Evolutionary conservation across 208 protist species (phyloP).

Genomic region (Leishmania turanica): DNA sequence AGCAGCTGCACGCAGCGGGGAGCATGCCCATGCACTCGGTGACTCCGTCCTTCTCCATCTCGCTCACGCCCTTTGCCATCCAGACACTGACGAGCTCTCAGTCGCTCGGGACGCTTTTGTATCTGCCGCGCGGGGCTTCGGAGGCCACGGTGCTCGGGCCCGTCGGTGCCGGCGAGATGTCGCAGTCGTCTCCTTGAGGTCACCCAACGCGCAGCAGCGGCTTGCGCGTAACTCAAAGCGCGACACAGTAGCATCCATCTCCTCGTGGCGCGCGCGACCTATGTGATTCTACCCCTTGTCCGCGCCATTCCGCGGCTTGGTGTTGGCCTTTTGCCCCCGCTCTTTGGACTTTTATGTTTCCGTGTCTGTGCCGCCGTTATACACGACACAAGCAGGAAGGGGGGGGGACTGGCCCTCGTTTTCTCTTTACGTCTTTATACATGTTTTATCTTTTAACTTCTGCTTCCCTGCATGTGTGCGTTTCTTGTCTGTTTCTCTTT

Average conservation of each 20-base stretch:
- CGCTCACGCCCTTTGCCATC: constrained; percentile 23
- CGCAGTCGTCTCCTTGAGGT: not conserved
- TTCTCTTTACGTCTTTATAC: no score
- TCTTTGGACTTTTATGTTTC: not conserved
- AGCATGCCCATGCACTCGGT: not conserved
- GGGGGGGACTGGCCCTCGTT: no score
- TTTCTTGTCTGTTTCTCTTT: no score
- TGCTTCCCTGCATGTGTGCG: no score
- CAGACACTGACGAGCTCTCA: constrained; percentile 19
- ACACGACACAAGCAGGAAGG: not conserved
- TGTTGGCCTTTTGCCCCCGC: not conserved
- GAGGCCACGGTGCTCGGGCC: constrained; percentile 26
- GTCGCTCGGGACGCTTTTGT: constrained; percentile 29
- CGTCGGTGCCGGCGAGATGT: constrained; percentile 5
- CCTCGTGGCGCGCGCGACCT: not conserved
- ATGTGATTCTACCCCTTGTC: not conserved
- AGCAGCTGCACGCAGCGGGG: constrained; percentile 7
- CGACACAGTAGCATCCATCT: not conserved
- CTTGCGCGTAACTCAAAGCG: not conserved
- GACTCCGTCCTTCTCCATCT: constrained; percentile 24
- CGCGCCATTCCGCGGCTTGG: not conserved
- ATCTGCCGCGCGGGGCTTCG: constrained; percentile 22
- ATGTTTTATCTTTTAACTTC: no score
- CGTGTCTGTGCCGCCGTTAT: not conserved
- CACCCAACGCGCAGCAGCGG: not conserved